A percentile compares a stretch with the other conserved stretches of the same genome.
Evolutionary conservation across 371 early-diverging fungal species (phyloP).

Genomic region (Chytridium lagenaria): DNA sequence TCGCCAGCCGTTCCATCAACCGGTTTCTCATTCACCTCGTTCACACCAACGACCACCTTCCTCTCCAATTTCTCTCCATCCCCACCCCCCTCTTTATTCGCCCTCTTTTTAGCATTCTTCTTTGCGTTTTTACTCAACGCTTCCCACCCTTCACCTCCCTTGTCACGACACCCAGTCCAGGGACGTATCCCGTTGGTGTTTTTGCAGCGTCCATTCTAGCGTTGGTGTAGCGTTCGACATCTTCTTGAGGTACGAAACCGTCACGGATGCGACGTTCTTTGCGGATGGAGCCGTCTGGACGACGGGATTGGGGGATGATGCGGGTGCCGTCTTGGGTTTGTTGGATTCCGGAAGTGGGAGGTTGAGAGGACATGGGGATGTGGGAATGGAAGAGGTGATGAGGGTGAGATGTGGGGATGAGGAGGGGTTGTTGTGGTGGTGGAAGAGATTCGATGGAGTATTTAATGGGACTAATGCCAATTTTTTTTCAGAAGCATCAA

Average conservation of each 20-base stretch:
- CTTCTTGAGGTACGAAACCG: constrained; percentile 71
- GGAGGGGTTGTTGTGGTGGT: too few species aligned
- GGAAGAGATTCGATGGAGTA: too few species aligned
- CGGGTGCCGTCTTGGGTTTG: not conserved
- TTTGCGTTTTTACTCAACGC: constrained; percentile 39
- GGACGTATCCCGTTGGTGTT: constrained; percentile 41
- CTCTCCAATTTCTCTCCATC: not conserved
- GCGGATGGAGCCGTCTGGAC: constrained; percentile 75
- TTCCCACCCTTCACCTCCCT: constrained; percentile 37
- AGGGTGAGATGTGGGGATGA: too few species aligned
- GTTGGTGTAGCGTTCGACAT: constrained; percentile 66
- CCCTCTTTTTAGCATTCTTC: constrained; percentile 39
- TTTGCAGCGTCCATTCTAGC: constrained; percentile 48
- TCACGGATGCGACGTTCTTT: constrained; percentile 72
- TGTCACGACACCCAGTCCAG: constrained; percentile 33
- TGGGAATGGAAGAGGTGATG: too few species aligned
- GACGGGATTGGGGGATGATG: constrained; percentile 35
- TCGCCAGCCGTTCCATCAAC: too few species aligned
- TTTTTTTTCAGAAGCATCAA: too few species aligned
- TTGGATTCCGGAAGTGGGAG: too few species aligned
- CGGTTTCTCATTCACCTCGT: constrained; percentile 3
- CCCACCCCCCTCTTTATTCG: constrained; percentile 24
- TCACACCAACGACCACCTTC: constrained; percentile 23
- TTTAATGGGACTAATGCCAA: too few species aligned
- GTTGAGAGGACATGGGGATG: too few species aligned